A percentile compares a stretch with the other conserved stretches of the same genome.
These are phyloP conservation scores for Blastocladiella emersonii DNA, from an alignment of 371 early-diverging fungal genomes.

Conservation along the genomic window DNA sequence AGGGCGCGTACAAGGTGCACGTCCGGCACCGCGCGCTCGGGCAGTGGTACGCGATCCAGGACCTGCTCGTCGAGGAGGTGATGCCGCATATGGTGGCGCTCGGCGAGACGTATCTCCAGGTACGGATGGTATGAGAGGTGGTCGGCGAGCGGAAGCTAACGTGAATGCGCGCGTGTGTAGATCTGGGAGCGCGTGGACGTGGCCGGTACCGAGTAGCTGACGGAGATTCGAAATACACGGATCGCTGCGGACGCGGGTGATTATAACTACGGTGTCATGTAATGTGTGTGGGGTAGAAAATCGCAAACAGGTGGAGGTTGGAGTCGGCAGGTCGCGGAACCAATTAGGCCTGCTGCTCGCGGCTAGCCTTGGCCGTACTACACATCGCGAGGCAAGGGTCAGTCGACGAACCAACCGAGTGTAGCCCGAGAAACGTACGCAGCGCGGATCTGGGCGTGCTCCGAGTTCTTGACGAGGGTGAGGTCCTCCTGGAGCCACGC, in stretches of 20 bases:
- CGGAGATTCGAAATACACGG: too few relatives aligned
- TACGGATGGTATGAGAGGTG: constrained; percentile 20
- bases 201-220: too few relatives aligned
- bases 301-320: too few relatives aligned
- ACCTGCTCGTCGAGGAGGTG: constrained; percentile 82
- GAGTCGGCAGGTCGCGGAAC: too few relatives aligned
- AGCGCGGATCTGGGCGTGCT: background rate
- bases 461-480: constrained; percentile 5
- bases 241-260: too few relatives aligned
- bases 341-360: background rate
- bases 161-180: too few relatives aligned
- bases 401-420: background rate
- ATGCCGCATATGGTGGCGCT: constrained; percentile 89
- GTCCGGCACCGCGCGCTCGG: constrained; percentile 61
- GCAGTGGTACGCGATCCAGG: constrained; percentile 92
- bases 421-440: background rate
- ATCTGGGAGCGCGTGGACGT: too few relatives aligned
- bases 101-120: constrained; percentile 86
- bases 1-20: constrained; percentile 67
- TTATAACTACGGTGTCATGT: too few relatives aligned
- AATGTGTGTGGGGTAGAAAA: too few relatives aligned
- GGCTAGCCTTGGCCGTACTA: background rate
- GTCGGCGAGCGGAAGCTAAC: too few relatives aligned
- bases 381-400: background rate
- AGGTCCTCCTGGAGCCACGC: constrained; percentile 12